A percentile compares a stretch with the other conserved stretches of the same genome.
Evolutionary conservation across 2,329 filamentous ascomycete genomes (phyloP).

Genomic region (Taxawa tesnikishii): DNA sequence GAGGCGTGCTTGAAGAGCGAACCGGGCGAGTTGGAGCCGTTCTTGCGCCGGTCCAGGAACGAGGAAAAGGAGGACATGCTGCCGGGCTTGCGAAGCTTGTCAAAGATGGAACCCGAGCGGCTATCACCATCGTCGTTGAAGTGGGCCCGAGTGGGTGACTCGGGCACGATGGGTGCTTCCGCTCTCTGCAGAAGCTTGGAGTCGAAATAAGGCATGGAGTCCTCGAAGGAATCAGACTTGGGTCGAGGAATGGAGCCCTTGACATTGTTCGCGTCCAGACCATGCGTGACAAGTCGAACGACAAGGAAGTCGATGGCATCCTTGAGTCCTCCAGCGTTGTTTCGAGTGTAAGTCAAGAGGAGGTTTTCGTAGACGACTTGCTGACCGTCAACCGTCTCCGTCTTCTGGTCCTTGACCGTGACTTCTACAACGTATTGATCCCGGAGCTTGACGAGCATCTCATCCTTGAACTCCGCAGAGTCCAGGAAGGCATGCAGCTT

Average conservation of each 20-base stretch:
- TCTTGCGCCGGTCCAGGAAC: conserved; percentile 93
- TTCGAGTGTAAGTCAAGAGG: conserved; percentile 65
- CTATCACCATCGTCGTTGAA: conserved; percentile 58
- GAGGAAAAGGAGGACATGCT: conserved; percentile 91
- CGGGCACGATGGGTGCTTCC: conserved; percentile 61
- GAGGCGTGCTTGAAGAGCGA: conserved; percentile 80
- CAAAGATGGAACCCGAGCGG: conserved; percentile 73
- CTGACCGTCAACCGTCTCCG: conserved; percentile 25
- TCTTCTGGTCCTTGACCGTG: conserved; percentile 46
- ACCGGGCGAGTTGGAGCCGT: conserved; percentile 63
- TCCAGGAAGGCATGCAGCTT: conserved; percentile 72
- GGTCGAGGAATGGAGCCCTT: conserved; percentile 95
- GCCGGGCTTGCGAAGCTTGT: conserved; percentile 85
- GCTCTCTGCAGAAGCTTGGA: conserved; percentile 93
- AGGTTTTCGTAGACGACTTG: conserved; percentile 30
- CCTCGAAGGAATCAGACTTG: conserved; percentile 97
- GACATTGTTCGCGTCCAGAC: conserved; percentile 77
- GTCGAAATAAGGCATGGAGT: conserved; percentile 91
- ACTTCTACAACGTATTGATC: conserved; percentile 86
- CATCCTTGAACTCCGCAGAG: conserved; percentile 67
- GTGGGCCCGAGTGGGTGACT: conserved; percentile 76
- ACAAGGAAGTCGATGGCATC: conserved; percentile 94
- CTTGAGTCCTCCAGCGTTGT: conserved; percentile 89
- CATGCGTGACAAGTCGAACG: conserved; percentile 70
- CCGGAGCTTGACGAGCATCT: conserved; percentile 74